These are phyloP conservation scores for Globisporangium paroecandrum DNA, from an alignment of 352 stramenopile species.

Conservation along the genomic window DNA sequence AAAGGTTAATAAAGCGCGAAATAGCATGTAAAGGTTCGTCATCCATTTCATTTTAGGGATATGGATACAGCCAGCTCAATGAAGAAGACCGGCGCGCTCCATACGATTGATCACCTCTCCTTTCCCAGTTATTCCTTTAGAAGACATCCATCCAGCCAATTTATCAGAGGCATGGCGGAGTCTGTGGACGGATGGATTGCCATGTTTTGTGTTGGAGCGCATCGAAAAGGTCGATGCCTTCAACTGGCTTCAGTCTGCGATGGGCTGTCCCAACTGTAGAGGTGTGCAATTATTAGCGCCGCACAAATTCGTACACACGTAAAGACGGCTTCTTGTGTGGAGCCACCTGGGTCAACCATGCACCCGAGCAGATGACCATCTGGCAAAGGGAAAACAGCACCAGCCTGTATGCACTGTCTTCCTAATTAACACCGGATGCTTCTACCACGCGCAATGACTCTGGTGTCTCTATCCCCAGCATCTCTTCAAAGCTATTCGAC, in stretches of 20 bases:
- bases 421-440: neutral
- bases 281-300: neutral
- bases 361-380: neutral
- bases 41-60: neutral
- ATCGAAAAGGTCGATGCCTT: neutral
- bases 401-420: neutral
- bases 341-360: neutral
- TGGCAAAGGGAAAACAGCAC: neutral
- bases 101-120: neutral
- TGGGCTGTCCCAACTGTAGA: neutral
- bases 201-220: too few species aligned
- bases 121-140: neutral
- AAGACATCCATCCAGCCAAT: too few species aligned
- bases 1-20: neutral
- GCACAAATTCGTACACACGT: neutral
- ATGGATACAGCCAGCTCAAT: conserved; percentile 9
- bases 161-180: neutral
- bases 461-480: neutral
- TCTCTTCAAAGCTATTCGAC: neutral
- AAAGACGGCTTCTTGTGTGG: neutral
- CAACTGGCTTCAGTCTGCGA: neutral
- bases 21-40: conserved; percentile 1
- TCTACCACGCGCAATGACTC: neutral
- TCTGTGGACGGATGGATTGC: neutral
- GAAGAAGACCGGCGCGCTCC: neutral